Evolutionary conservation across 495 filamentous ascomycete genomes (phyloP).

Genomic region (Penicillium roqueforti): DNA sequence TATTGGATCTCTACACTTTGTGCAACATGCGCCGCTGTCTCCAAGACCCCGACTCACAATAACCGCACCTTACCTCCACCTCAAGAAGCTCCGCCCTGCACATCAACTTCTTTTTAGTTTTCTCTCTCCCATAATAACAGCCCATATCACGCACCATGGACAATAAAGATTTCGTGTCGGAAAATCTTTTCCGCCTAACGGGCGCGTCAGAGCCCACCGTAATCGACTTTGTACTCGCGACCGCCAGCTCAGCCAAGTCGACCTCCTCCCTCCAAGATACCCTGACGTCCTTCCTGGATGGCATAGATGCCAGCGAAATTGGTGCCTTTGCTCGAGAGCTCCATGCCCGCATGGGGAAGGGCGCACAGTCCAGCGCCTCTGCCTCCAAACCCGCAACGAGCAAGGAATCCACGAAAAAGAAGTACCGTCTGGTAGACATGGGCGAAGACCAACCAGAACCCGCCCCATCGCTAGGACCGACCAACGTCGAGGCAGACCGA

Average conservation of each 20-base stretch:
- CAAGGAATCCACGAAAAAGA: slow-evolving; percentile 50
- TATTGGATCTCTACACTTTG: background rate
- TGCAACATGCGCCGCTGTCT: slow-evolving; percentile 5
- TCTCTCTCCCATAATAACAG: background rate
- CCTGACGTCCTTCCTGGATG: slow-evolving; percentile 51
- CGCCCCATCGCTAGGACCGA: slow-evolving; percentile 41
- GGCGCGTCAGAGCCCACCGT: slow-evolving; percentile 58
- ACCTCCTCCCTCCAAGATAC: slow-evolving; percentile 50
- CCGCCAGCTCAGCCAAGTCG: slow-evolving; percentile 52
- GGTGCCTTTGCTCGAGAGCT: slow-evolving; percentile 52
- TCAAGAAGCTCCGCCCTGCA: background rate
- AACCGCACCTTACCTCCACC: background rate
- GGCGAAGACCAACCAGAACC: slow-evolving; percentile 56
- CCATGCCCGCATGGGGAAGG: slow-evolving; percentile 42
- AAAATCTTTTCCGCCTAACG: slow-evolving; percentile 48
- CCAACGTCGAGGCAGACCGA: slow-evolving; percentile 49
- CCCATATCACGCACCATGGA: slow-evolving; percentile 30
- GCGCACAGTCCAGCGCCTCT: slow-evolving; percentile 11
- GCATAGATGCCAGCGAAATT: slow-evolving; percentile 36
- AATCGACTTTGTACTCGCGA: slow-evolving; percentile 60
- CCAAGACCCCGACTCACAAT: background rate
- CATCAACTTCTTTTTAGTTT: background rate
- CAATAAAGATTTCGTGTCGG: slow-evolving; percentile 44
- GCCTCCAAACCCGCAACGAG: slow-evolving; percentile 6
- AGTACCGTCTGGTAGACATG: slow-evolving; percentile 81